Evolutionary conservation across 2,329 filamentous ascomycete species (phyloP), one percentile per base, ranked within the genome.

Genomic region (Cercospora zeina): DNA sequence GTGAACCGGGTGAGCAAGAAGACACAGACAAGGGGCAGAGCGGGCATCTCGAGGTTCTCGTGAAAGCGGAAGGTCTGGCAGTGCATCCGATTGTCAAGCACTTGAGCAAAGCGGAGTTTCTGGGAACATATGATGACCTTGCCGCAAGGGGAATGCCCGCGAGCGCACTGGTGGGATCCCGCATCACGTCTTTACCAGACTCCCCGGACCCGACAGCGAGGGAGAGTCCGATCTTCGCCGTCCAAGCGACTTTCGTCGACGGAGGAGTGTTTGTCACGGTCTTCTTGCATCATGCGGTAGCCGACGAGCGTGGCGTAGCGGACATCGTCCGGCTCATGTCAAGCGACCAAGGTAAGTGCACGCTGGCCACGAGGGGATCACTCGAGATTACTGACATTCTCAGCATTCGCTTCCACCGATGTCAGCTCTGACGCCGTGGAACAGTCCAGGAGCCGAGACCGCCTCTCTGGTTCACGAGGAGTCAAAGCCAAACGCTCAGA

Each of bases 261-360:
- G 65, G 65, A 21, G 68, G 68, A 19, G 61, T 70, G 7, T 24
- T 71, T 27, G 57, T 70, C 8, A 62, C 59, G 19, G 47, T 71
- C 30, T 68, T 58, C 39, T 42, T 71, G 2, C 65, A 70, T 34
- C 65, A 69, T 30, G 61, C 64, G 0, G 65, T 69, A 3, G 65
- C 64, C 5, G 68, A 70, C 54, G 58, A 65, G 27, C 27, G 59
- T 4, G 62, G 67, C 5, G 34, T 71, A 6, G 56, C 47, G 27
- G 47, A 59, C 7, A 63, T 68, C 36, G 58, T 70, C 16, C 58
- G 61, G 9, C 24, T 55, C 53, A 66, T 69, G 67, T 69, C 65
- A 4, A 59, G 21, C 30, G 62, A 62, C 34, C 61, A 66, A 19
- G 54, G 62, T 13, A 31, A 50, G 19, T 57, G 6, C 33, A 56